These are phyloP conservation scores for Lepidium campestre DNA, from an alignment of 441 rosid genomes.

Conservation along the genomic window DNA sequence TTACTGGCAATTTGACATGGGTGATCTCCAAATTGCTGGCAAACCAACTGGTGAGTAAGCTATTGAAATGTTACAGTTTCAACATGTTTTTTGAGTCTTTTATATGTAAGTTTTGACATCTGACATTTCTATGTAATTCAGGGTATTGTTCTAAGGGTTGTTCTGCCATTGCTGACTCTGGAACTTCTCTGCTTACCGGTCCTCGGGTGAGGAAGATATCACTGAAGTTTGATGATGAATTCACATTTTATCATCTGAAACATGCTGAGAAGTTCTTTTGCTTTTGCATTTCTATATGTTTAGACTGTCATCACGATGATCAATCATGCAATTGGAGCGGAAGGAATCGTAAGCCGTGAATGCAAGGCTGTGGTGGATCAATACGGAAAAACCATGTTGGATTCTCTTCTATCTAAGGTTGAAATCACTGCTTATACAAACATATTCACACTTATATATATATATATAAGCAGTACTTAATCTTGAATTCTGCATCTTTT, in stretches of 20 bases:
- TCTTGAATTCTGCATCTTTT: neutral
- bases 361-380: conserved; percentile 54
- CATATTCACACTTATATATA: neutral
- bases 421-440: conserved; percentile 1
- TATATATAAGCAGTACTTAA: neutral
- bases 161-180: conserved; percentile 74
- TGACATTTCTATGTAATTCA: no score
- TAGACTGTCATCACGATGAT: conserved; percentile 52
- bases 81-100: conserved; percentile 18
- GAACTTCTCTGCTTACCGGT: conserved; percentile 67
- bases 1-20: conserved; percentile 75
- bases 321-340: conserved; percentile 57
- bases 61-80: no score
- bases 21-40: conserved; percentile 55
- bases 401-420: conserved; percentile 49
- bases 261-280: no score
- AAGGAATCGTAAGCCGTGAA: conserved; percentile 49
- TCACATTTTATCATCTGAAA: no score
- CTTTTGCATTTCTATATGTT: conserved; percentile 9
- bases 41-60: conserved; percentile 67
- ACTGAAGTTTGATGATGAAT: no score
- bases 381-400: conserved; percentile 45
- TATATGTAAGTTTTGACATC: no score
- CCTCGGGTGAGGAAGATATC: conserved; percentile 41
- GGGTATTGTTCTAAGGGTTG: conserved; percentile 62